Base-by-base conservation (phyloP, 2,329 filamentous ascomycete species). In the Fusarium multiceps region DNA sequence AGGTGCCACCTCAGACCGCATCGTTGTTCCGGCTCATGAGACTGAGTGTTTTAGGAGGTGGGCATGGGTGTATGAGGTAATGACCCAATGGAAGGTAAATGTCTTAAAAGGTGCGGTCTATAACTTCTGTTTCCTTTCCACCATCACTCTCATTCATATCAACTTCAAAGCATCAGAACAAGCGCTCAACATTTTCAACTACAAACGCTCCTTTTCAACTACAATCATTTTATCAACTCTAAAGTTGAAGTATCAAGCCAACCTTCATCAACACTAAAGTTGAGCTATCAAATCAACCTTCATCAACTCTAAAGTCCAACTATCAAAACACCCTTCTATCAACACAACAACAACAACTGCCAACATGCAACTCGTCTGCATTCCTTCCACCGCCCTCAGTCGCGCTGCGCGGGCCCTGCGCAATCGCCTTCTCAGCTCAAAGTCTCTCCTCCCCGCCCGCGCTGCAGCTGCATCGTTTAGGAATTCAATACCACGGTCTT, bases 301-400 rank as follows among this genome's bases (percentile, higher is more conserved):
- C 21, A 59, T 40, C 59, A 42, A 41, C 42, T 30, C 10, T 21
- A 43, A 27, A 30, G 18, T 46, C 32, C 20, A 21, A 30, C 20
- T 30, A 41, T 14, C 30, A 50, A 55, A 32, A 16, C 47, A 25
- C 27, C 28, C 28, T 20, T 40, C n/a, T 34, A 65, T 37, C 62
- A 16, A 12, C 42, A 41, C 37, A 4, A 25, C 21, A n/a, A 16
- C 23, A 34, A 41, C 20, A 42, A 40, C 59, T 40, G 10, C 43
- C 48, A 66, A 62, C 25, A 74, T 75, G 72, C 67, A 75, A 45
- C 57, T 74, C 13, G 27, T 74, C 30, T 74, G 72, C 69, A 66
- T 68, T 23, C 63, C 70, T 41, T 63, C 72, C 47, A 48, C 68
- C 16, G 59, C 72, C 20, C 46, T 72, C 58, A 49, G 55, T 48